Conservation (phyloP, 2,329 filamentous ascomycete species). For the Lithohypha guttulata region DNA sequence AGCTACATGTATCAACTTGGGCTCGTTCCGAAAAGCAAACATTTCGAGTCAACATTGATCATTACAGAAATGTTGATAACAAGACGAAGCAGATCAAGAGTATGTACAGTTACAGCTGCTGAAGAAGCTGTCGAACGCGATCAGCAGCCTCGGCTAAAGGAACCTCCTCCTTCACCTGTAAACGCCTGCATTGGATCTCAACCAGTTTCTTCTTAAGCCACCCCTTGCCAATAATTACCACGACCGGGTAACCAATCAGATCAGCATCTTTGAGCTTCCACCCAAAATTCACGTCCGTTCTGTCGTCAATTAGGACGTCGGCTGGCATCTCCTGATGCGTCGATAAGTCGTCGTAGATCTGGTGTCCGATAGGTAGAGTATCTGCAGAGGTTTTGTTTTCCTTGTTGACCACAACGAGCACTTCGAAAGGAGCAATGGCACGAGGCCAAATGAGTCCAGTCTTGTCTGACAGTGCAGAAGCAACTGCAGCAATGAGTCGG, state of each 20-base stretch:
- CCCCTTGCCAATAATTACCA: slow-evolving; percentile 64
- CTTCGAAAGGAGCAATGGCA: slow-evolving; percentile 74
- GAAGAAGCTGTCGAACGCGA: slow-evolving; percentile 40
- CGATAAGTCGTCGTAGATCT: slow-evolving; percentile 53
- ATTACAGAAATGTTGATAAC: no score
- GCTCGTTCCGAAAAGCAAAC: no score
- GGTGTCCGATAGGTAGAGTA: slow-evolving; percentile 36
- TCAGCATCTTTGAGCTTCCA: slow-evolving; percentile 92
- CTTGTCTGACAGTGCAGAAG: slow-evolving; percentile 60
- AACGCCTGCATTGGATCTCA: slow-evolving; percentile 67
- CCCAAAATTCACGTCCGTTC: slow-evolving; percentile 49
- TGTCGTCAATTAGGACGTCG: slow-evolving; percentile 67
- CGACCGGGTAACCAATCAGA: slow-evolving; percentile 73
- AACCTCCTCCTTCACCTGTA: slow-evolving; percentile 53
- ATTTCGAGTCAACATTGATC: no score
- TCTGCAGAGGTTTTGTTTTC: slow-evolving; percentile 26
- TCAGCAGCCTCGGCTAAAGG: slow-evolving; percentile 38
- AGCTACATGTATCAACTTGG: no score
- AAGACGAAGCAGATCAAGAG: no score
- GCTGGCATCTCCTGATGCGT: slow-evolving; percentile 26
- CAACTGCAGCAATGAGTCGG: slow-evolving; percentile 76
- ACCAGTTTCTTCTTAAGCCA: slow-evolving; percentile 52
- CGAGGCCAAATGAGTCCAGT: slow-evolving; percentile 80
- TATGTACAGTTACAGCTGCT: slow-evolving; percentile 36
- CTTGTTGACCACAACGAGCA: slow-evolving; percentile 50